Evolutionary conservation across 306 rosid species (phyloP).

Genomic region (Vicia faba): DNA sequence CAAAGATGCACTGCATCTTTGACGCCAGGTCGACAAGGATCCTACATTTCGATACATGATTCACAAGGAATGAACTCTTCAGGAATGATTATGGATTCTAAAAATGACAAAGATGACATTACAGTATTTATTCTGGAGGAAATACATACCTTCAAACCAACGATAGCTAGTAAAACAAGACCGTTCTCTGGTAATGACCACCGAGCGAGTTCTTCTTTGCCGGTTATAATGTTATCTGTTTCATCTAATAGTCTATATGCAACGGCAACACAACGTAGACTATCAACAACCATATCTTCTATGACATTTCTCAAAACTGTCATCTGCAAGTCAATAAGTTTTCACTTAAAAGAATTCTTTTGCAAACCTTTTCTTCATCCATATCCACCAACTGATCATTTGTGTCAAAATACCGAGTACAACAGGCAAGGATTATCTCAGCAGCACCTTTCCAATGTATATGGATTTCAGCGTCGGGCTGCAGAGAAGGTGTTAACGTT

Average conservation of each 20-base stretch:
- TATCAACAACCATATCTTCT: conserved; percentile 82
- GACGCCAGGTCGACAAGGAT: conserved; percentile 95
- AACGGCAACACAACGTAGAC: conserved; percentile 91
- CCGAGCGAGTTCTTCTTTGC: conserved; percentile 62
- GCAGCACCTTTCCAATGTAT: conserved; percentile 99
- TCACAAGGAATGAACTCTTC: too few relatives aligned
- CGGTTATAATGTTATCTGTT: conserved; percentile 57
- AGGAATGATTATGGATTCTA: conserved; percentile 3
- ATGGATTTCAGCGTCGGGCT: conserved; percentile 64
- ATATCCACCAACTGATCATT: conserved; percentile 51
- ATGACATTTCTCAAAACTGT: conserved; percentile 63
- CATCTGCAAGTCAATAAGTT: conserved; percentile 46
- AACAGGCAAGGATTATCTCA: conserved; percentile 79
- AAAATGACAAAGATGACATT: too few relatives aligned
- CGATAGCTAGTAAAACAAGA: conserved; percentile 86
- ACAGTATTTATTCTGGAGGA: not conserved
- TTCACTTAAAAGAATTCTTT: too few relatives aligned
- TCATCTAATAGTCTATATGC: conserved; percentile 70
- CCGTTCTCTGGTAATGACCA: conserved; percentile 90
- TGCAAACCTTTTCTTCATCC: conserved; percentile 77
- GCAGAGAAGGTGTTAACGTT: conserved; percentile 55
- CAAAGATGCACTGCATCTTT: conserved; percentile 73
- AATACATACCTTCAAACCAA: conserved; percentile 78
- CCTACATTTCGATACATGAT: conserved; percentile 50
- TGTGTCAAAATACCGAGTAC: conserved; percentile 57